A percentile compares a stretch with the other conserved stretches of the same genome.
phyloP scores from a whole-genome alignment of 169 alveolate genomes.

The Plasmodium chabaudi region DNA sequence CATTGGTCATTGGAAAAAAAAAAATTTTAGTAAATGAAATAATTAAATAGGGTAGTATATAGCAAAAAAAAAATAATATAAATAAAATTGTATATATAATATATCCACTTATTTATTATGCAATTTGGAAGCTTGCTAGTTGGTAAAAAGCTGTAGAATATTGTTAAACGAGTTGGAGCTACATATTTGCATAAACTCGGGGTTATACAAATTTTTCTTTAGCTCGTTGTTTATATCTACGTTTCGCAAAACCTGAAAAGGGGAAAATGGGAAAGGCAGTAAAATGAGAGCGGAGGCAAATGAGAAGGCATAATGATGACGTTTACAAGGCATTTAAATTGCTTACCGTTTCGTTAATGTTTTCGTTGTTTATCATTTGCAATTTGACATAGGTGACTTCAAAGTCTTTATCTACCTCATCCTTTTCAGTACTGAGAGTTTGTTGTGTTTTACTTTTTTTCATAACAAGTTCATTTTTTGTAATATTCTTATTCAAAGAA shows the following conservation, averaged over 20 bases:
- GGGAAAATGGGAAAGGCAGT: too few species aligned
- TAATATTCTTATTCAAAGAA: slow-evolving; percentile 32
- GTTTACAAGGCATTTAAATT: too few species aligned
- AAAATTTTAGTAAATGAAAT: too few species aligned
- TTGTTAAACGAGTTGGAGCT: slow-evolving; percentile 16
- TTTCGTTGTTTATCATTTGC: slow-evolving; percentile 67
- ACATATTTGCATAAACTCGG: slow-evolving; percentile 60
- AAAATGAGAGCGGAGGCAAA: too few species aligned
- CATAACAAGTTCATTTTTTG: slow-evolving; percentile 44
- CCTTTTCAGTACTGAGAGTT: slow-evolving; percentile 30
- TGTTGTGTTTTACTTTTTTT: slow-evolving; percentile 29
- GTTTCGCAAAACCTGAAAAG: slow-evolving; percentile 37
- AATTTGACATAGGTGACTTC: slow-evolving; percentile 64
- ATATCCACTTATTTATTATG: too few species aligned
- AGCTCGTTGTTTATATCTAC: slow-evolving; percentile 56
- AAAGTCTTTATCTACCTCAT: slow-evolving; percentile 55
- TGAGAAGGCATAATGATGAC: too few species aligned
- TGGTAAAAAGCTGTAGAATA: slow-evolving; percentile 36
- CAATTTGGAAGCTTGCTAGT: too few species aligned
- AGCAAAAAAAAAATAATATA: too few species aligned
- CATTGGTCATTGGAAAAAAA: too few species aligned
- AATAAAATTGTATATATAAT: too few species aligned
- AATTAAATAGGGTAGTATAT: too few species aligned
- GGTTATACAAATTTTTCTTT: slow-evolving; percentile 27
- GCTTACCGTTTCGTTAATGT: slow-evolving; percentile 61